phyloP scores from a whole-genome alignment of 306 rosid species.

The Pyrus pyrifolia region DNA sequence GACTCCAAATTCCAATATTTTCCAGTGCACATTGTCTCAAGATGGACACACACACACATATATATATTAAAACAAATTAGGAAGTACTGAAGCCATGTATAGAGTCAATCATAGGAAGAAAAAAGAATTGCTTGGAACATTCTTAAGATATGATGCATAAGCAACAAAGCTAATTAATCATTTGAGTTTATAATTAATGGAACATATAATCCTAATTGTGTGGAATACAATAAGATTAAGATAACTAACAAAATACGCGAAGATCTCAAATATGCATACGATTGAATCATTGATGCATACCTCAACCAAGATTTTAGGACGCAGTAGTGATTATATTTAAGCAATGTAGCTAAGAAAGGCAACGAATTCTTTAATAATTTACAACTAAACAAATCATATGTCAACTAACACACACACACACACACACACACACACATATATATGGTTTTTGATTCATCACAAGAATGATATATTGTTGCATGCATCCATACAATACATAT shows the following conservation, averaged over 20 bases:
- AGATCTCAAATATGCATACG: background rate
- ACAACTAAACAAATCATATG: background rate
- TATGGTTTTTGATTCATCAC: slow-evolving; percentile 16
- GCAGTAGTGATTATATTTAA: background rate
- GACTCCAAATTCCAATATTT: background rate
- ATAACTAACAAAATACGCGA: background rate
- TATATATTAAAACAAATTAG: no score
- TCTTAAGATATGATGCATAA: no score
- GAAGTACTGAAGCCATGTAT: no score
- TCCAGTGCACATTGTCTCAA: no score
- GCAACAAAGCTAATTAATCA: background rate
- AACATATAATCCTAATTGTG: background rate
- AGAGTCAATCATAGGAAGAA: no score
- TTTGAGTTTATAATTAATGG: background rate
- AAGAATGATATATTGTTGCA: slow-evolving; percentile 11
- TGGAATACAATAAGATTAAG: background rate
- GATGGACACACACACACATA: no score
- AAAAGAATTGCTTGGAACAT: no score
- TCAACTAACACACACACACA: background rate
- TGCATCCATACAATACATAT: background rate
- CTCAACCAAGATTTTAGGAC: background rate
- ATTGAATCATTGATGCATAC: background rate
- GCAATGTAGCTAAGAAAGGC: slow-evolving; percentile 7
- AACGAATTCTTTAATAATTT: background rate
- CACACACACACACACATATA: background rate